Evolutionary conservation across 2,329 filamentous ascomycete species (phyloP), one percentile per base, ranked within the genome.

Genomic region (Fusarium sp.): DNA sequence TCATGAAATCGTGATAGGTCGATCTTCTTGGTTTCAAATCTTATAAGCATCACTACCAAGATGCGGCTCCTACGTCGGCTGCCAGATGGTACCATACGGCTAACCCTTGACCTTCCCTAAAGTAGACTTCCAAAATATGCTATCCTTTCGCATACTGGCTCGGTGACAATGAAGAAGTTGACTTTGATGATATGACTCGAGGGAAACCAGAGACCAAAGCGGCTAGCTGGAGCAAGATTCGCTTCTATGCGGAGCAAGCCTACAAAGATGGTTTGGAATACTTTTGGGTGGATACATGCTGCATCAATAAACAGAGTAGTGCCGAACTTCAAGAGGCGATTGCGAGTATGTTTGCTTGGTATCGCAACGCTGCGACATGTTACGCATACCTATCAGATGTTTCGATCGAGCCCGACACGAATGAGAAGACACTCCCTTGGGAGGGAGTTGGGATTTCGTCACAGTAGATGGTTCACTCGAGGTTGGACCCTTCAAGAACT

Each of bases 341-440:
- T 23, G 68, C 65, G 31, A 65, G 60, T 8, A 70, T 70, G 64
- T 68, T 63, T 42, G 24, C 43, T 21, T 70, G 62, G 68, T 70
- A 70, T 31, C 44, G 56, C n/a, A 68, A 47, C 26, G 48, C 64
- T 12, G 20, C 12, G 20, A 26, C 16, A 38, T 68, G 60, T 37
- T 68, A 64, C 38, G 64, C 48, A 8, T 60, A 57, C 21, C 56
- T 68, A 9, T 43, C 20, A 8, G 60, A 75, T 70, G 57, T 77
- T 65, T 54, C 46, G 5, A 15, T 37, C 7, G 49, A 16, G 15
- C 33, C 44, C 24, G 18, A 38, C 5, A 44, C 10, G 12, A 21
- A 41, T 10, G 11, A 10, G 16, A 21, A 33, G 9, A 3, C 39
- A 44, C 18, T 29, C 7, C 16, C 57, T 23, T 60, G 42, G 43